Evolutionary conservation across 306 rosid species (phyloP).

Genomic region (Fragaria vesca): DNA sequence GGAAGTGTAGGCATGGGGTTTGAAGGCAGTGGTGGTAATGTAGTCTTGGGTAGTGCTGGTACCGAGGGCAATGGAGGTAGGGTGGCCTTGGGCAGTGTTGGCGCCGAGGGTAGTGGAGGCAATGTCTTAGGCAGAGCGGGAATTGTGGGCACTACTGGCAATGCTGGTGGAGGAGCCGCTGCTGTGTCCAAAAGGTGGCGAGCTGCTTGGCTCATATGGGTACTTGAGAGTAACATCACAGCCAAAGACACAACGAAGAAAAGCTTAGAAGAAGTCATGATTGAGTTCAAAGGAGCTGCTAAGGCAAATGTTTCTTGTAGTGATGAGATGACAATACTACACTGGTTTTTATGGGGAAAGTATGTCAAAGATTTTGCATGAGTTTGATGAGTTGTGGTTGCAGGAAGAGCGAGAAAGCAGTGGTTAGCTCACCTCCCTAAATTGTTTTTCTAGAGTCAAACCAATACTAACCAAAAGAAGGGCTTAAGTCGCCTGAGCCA

Average conservation of each 20-base stretch:
- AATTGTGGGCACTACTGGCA: background rate
- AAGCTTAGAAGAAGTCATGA: slow-evolving; percentile 8
- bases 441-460: background rate
- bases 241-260: background rate
- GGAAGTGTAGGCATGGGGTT: slow-evolving; percentile 10
- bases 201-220: background rate
- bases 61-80: slow-evolving; percentile 10
- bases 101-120: slow-evolving; percentile 21
- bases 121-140: slow-evolving; percentile 12
- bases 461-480: background rate
- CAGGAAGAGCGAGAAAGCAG: background rate
- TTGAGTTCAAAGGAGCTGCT: background rate
- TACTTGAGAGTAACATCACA: slow-evolving; percentile 7
- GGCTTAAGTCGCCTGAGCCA: background rate
- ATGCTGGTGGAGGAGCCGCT: slow-evolving; percentile 1
- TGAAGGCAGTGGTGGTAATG: slow-evolving; percentile 14
- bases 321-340: background rate
- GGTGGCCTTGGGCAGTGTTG: slow-evolving; percentile 16
- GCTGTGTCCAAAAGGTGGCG: slow-evolving; percentile 21
- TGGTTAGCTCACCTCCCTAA: slow-evolving; percentile 4
- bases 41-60: slow-evolving; percentile 15
- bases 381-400: slow-evolving; percentile 16
- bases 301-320: background rate
- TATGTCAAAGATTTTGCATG: background rate
- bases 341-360: background rate